Evolutionary conservation across 129 eudicot genomes (phyloP).

Genomic region (Oenanthe sinensis): DNA sequence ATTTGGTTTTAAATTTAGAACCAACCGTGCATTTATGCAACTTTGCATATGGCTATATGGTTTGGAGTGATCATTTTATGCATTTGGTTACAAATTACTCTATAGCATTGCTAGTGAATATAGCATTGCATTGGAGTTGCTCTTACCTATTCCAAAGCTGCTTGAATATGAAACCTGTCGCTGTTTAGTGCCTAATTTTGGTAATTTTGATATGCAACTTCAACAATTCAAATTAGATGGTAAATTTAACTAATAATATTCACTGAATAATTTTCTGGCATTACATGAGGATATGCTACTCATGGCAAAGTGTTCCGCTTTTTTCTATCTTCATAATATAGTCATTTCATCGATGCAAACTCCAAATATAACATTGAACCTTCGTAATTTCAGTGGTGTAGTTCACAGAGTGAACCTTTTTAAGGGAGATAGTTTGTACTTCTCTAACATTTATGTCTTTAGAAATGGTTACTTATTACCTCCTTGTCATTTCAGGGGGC

Average conservation of each 20-base stretch:
- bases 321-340: neutral
- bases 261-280: neutral
- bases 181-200: neutral
- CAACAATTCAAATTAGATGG: neutral
- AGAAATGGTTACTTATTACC: neutral
- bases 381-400: neutral
- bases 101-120: too few relatives aligned
- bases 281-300: neutral
- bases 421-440: neutral
- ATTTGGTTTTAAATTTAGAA: too few relatives aligned
- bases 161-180: neutral
- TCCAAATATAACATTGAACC: neutral
- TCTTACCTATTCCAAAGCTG: neutral
- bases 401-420: neutral
- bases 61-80: too few relatives aligned
- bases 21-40: too few relatives aligned
- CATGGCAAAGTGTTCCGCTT: neutral
- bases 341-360: neutral
- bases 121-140: too few relatives aligned
- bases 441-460: neutral
- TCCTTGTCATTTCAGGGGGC: constrained; percentile 57
- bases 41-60: too few relatives aligned
- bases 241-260: too few relatives aligned
- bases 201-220: neutral
- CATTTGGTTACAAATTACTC: too few relatives aligned